A percentile compares a stretch with the other conserved stretches of the same genome.
Conservation (phyloP, 257 asterid species). For the Misopates orontium region DNA sequence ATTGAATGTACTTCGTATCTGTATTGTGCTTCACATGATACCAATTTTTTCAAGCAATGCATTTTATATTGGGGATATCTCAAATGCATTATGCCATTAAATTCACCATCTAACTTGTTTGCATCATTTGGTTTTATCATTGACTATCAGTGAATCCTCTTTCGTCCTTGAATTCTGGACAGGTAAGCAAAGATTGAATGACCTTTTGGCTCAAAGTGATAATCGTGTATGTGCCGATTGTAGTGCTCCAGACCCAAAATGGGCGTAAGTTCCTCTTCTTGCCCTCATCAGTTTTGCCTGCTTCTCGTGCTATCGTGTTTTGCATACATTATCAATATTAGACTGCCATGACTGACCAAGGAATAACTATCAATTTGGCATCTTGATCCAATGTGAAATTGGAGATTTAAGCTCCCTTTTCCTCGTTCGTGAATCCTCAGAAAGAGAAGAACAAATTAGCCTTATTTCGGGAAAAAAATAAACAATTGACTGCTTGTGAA, state of each 20-base stretch:
- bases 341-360: neutral
- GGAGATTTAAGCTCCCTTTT: neutral
- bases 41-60: too few species aligned
- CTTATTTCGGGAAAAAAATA: too few species aligned
- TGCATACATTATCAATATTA: constrained; percentile 10
- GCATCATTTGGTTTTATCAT: too few species aligned
- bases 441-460: neutral
- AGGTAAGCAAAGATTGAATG: constrained; percentile 57
- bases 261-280: constrained; percentile 58
- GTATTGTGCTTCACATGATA: too few species aligned
- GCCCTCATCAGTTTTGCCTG: too few species aligned
- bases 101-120: too few species aligned
- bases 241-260: constrained; percentile 59
- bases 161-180: neutral
- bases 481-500: too few species aligned
- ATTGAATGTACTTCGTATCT: too few species aligned
- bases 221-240: constrained; percentile 61
- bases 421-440: neutral
- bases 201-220: constrained; percentile 49
- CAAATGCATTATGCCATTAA: too few species aligned
- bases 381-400: neutral
- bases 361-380: neutral
- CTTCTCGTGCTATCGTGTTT: neutral
- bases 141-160: too few species aligned
- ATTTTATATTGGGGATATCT: too few species aligned